Percentiles rank a stretch among this genome's conserved stretches.
phyloP scores from a whole-genome alignment of 345 rosid species.

The Mangifera indica region DNA sequence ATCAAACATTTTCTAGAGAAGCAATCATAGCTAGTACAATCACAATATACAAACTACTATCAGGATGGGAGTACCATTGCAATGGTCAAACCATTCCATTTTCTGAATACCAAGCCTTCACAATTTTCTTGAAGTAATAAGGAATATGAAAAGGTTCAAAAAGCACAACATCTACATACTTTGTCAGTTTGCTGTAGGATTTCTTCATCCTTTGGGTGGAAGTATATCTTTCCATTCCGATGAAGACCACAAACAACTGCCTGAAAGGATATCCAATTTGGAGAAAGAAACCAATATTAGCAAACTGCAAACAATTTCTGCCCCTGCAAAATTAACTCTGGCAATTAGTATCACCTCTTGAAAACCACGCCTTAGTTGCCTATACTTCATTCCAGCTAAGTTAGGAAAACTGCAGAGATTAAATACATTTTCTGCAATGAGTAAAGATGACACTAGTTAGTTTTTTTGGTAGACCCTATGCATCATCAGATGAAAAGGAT shows the following conservation, averaged over 20 bases:
- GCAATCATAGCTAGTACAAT: not conserved
- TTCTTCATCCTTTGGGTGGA: slow-evolving; percentile 88
- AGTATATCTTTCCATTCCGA: slow-evolving; percentile 66
- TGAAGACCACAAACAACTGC: slow-evolving; percentile 88
- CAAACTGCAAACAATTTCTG: slow-evolving; percentile 12
- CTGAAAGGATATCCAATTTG: slow-evolving; percentile 43
- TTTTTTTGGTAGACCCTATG: slow-evolving; percentile 17
- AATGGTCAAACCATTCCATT: not conserved
- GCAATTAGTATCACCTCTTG: slow-evolving; percentile 53
- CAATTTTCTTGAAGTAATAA: not conserved
- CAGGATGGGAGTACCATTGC: not conserved
- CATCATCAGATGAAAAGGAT: slow-evolving; percentile 11
- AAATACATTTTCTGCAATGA: slow-evolving; percentile 86
- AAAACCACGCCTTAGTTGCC: slow-evolving; percentile 68
- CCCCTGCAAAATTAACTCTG: slow-evolving; percentile 7
- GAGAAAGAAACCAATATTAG: slow-evolving; percentile 14
- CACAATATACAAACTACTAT: not conserved
- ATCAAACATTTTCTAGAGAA: slow-evolving; percentile 9
- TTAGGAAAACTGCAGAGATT: slow-evolving; percentile 80
- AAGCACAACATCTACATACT: slow-evolving; percentile 37
- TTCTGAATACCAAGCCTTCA: not conserved
- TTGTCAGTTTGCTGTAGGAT: slow-evolving; percentile 65
- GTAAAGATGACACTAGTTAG: slow-evolving; percentile 30
- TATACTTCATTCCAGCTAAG: slow-evolving; percentile 61
- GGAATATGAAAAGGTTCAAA: slow-evolving; percentile 11